Conservation (phyloP, 805 yeast genomes). For the Metschnikowia peoriensis region DNA sequence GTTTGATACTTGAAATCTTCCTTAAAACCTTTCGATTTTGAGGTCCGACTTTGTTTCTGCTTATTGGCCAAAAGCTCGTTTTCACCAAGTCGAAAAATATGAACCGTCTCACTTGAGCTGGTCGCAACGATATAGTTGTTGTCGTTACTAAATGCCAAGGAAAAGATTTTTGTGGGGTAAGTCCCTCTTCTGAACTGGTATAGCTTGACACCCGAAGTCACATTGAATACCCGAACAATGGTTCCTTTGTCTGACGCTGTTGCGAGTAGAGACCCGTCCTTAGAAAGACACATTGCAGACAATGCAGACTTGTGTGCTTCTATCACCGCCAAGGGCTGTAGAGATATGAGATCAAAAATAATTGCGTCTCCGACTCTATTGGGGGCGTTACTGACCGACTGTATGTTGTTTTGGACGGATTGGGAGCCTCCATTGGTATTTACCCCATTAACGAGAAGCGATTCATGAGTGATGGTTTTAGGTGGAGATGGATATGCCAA, state of each 20-base stretch:
- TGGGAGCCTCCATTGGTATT: slow-evolving; percentile 42
- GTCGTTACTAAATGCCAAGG: slow-evolving; percentile 71
- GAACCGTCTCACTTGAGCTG: slow-evolving; percentile 89
- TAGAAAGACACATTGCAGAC: slow-evolving; percentile 64
- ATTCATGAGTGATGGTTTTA: slow-evolving; percentile 46
- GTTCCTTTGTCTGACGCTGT: slow-evolving; percentile 92
- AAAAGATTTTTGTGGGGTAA: slow-evolving; percentile 76
- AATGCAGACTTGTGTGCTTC: slow-evolving; percentile 84
- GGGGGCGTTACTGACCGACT: slow-evolving; percentile 39
- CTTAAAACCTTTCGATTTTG: slow-evolving; percentile 9
- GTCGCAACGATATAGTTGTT: slow-evolving; percentile 76
- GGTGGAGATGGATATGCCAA: slow-evolving; percentile 81
- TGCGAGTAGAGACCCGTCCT: slow-evolving; percentile 77
- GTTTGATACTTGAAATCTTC: slow-evolving; percentile 22
- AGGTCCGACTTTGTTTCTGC: slow-evolving; percentile 29
- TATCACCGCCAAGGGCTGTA: slow-evolving; percentile 75
- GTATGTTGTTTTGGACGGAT: slow-evolving; percentile 39
- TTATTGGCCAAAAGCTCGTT: slow-evolving; percentile 42
- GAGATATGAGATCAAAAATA: slow-evolving; percentile 70
- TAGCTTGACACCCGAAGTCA: slow-evolving; percentile 58
- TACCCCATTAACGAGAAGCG: slow-evolving; percentile 39
- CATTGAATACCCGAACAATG: slow-evolving; percentile 75
- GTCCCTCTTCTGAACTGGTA: slow-evolving; percentile 83
- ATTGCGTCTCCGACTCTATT: slow-evolving; percentile 67
- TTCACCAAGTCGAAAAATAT: slow-evolving; percentile 74